Evolutionary conservation across 768 basidiomycete species (phyloP).

Genomic region (Tylopilus rubrobrunneus): DNA sequence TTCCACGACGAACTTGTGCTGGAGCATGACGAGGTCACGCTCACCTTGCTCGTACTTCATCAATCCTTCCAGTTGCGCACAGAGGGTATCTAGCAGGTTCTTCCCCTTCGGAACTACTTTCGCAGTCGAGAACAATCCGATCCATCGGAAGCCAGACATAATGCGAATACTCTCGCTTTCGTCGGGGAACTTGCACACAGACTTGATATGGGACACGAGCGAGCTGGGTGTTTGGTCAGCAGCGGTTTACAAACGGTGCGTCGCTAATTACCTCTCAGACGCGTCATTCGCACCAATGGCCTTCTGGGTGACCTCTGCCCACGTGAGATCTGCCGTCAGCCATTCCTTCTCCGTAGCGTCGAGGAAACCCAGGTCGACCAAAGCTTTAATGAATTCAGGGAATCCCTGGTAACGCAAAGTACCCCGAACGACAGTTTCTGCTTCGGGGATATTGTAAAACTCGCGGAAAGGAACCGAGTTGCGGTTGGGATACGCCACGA

Average conservation of each 20-base stretch:
- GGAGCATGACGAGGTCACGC: conserved; percentile 94
- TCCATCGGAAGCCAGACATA: conserved; percentile 87
- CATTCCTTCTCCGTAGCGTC: conserved; percentile 75
- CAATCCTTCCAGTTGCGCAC: conserved; percentile 81
- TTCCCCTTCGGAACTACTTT: conserved; percentile 57
- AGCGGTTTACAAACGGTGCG: neutral
- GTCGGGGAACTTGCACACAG: conserved; percentile 68
- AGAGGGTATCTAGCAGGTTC: conserved; percentile 91
- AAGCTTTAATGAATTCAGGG: conserved; percentile 87
- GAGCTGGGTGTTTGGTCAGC: conserved; percentile 39
- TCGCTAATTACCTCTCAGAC: conserved; percentile 54
- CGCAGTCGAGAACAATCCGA: conserved; percentile 82
- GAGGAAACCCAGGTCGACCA: conserved; percentile 87
- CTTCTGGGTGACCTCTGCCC: conserved; percentile 79
- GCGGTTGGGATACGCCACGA: conserved; percentile 96
- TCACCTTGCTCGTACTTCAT: conserved; percentile 91
- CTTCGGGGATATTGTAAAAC: conserved; percentile 91
- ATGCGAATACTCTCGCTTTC: conserved; percentile 70
- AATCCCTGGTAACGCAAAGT: conserved; percentile 95
- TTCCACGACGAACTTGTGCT: conserved; percentile 95
- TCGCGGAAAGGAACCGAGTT: conserved; percentile 89
- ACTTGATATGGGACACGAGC: conserved; percentile 66
- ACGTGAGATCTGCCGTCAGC: conserved; percentile 70
- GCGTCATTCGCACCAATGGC: conserved; percentile 64
- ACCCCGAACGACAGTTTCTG: conserved; percentile 86